A percentile compares a stretch with the other conserved stretches of the same genome.
These are phyloP conservation scores for Iris macrosiphon DNA, from an alignment of 106 monocot species.

Conservation along the genomic window DNA sequence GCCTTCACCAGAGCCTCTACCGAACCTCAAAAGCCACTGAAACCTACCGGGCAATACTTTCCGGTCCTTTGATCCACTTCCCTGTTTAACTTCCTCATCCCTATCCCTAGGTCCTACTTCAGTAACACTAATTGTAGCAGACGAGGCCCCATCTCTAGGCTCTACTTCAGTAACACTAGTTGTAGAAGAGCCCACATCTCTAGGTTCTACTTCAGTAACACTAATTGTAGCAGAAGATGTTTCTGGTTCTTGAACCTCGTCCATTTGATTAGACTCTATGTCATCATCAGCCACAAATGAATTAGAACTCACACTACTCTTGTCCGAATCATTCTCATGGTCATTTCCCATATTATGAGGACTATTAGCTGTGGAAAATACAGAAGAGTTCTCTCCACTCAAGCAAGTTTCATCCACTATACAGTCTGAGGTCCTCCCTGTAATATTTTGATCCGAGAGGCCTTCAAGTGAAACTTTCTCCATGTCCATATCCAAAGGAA, in stretches of 20 bases:
- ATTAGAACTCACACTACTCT: constrained; percentile 34
- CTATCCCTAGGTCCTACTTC: background rate
- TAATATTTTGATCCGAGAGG: background rate
- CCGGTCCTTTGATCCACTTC: constrained; percentile 11
- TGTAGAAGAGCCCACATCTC: background rate
- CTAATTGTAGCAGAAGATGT: background rate
- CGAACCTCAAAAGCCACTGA: constrained; percentile 48
- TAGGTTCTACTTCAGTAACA: background rate
- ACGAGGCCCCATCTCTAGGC: background rate
- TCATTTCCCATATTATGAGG: constrained; percentile 11
- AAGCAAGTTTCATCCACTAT: constrained; percentile 8
- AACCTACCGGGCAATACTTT: constrained; percentile 28
- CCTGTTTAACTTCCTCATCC: background rate
- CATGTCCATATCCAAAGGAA: constrained; percentile 3
- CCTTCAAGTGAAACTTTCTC: constrained; percentile 5
- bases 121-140: background rate
- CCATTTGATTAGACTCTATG: background rate
- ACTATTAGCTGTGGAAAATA: constrained; percentile 18
- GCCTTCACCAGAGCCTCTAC: constrained; percentile 22
- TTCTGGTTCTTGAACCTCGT: background rate
- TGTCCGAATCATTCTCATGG: constrained; percentile 24
- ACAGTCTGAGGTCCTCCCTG: background rate
- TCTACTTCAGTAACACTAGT: background rate
- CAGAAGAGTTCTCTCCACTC: constrained; percentile 21
- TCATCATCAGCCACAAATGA: constrained; percentile 25